phyloP scores from a whole-genome alignment of 208 protist genomes.

The Acanthamoeba triangularis region DNA sequence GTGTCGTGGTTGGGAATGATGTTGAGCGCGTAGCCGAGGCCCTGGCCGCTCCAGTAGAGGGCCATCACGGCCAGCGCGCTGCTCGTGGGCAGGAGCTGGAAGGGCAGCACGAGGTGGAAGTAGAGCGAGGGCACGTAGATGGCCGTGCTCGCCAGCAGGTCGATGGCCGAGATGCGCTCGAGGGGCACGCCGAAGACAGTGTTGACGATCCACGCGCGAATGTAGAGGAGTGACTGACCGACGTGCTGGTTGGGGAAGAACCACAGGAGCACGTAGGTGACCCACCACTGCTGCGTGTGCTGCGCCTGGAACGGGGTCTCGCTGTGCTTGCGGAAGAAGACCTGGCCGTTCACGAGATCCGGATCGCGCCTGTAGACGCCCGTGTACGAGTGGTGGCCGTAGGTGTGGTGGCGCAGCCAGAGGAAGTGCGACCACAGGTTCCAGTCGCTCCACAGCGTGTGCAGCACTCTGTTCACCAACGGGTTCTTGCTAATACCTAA shows the following conservation, averaged over 20 bases:
- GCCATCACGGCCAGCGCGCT: neutral
- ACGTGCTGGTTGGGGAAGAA: conserved; percentile 64
- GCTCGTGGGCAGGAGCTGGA: conserved; percentile 61
- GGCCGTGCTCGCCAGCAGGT: conserved; percentile 15
- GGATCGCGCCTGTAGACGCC: conserved; percentile 62
- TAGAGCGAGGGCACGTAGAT: conserved; percentile 65
- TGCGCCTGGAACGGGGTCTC: neutral
- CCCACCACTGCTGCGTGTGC: conserved; percentile 61
- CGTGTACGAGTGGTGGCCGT: conserved; percentile 75
- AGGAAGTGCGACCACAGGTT: conserved; percentile 71
- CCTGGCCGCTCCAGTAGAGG: conserved; percentile 65
- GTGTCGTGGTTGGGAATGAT: conserved; percentile 72
- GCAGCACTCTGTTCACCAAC: conserved; percentile 43
- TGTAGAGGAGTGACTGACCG: conserved; percentile 54
- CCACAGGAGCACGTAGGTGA: conserved; percentile 21
- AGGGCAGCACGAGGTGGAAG: conserved; percentile 73
- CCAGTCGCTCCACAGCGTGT: conserved; percentile 69
- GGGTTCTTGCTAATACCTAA: conserved; percentile 9
- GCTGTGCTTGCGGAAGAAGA: conserved; percentile 70
- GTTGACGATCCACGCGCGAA: conserved; percentile 42
- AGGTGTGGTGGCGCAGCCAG: conserved; percentile 71
- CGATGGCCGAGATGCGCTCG: neutral
- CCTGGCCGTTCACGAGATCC: conserved; percentile 35
- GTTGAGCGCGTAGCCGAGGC: conserved; percentile 55
- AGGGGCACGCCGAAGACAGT: conserved; percentile 37